Percentiles rank a stretch among this genome's conserved stretches.
These are phyloP conservation scores for Echinochloa phyllopogon DNA, from an alignment of 176 grass and related monocot genomes.

Conservation along the genomic window DNA sequence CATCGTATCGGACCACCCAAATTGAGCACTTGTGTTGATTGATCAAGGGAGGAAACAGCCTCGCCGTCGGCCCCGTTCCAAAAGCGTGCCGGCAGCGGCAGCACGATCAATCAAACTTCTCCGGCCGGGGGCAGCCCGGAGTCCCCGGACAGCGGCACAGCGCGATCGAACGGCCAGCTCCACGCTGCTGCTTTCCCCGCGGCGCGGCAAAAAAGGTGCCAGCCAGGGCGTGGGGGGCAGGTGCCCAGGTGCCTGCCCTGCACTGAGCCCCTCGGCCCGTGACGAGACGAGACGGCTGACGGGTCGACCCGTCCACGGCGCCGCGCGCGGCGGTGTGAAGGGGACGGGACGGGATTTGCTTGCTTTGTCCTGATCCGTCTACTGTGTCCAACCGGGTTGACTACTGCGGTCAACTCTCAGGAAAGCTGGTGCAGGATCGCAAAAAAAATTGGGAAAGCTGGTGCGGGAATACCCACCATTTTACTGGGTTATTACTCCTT, in stretches of 20 bases:
- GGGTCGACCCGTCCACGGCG: neutral
- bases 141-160: neutral
- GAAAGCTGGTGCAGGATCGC: neutral
- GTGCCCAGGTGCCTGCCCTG: neutral
- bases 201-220: neutral
- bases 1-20: neutral
- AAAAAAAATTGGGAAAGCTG: no score
- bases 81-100: neutral
- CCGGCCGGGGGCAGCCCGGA: neutral
- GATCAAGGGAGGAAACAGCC: neutral
- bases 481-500: neutral
- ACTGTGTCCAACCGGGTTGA: neutral
- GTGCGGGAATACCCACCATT: neutral
- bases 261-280: neutral
- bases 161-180: neutral
- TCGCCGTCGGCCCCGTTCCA: neutral
- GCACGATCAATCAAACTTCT: neutral
- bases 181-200: neutral
- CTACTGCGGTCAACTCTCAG: neutral
- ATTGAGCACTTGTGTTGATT: no score
- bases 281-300: neutral
- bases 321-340: neutral
- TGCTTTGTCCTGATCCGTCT: neutral
- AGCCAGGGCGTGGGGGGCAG: neutral
- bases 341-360: neutral